Percentiles rank a stretch among this genome's conserved stretches.
phyloP scores from a whole-genome alignment of 2,329 filamentous ascomycete species.

The Phialophora tarda region DNA sequence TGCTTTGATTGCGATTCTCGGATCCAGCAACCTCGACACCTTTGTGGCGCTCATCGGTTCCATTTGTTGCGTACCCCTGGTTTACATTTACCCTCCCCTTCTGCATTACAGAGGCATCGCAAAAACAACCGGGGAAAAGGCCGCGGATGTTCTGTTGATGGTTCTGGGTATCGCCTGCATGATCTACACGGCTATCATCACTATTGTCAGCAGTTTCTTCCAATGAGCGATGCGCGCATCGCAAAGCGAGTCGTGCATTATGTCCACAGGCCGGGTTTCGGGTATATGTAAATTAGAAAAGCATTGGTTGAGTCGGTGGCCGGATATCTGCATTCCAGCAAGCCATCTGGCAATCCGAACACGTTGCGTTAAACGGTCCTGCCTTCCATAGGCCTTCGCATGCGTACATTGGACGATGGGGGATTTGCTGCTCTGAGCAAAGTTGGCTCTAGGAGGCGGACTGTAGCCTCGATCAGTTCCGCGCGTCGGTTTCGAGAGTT shows the following conservation, averaged over 20 bases:
- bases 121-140: constrained; percentile 60
- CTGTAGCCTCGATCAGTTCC: neutral
- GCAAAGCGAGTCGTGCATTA: neutral
- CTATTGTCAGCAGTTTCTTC: constrained; percentile 48
- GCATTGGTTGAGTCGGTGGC: neutral
- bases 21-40: constrained; percentile 72
- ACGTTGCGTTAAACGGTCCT: neutral
- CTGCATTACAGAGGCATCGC: constrained; percentile 73
- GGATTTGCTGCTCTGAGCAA: neutral
- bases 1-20: constrained; percentile 65
- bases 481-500: neutral
- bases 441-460: neutral
- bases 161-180: constrained; percentile 68
- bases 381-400: neutral
- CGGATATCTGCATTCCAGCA: neutral
- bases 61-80: constrained; percentile 74
- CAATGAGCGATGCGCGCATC: neutral
- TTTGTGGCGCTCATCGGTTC: constrained; percentile 76
- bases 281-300: neutral
- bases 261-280: neutral
- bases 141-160: constrained; percentile 67
- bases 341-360: neutral
- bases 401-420: neutral
- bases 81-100: constrained; percentile 77
- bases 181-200: constrained; percentile 73